Evolutionary conservation across 2,329 filamentous ascomycete species (phyloP).

Genomic region (Cercospora sesami): DNA sequence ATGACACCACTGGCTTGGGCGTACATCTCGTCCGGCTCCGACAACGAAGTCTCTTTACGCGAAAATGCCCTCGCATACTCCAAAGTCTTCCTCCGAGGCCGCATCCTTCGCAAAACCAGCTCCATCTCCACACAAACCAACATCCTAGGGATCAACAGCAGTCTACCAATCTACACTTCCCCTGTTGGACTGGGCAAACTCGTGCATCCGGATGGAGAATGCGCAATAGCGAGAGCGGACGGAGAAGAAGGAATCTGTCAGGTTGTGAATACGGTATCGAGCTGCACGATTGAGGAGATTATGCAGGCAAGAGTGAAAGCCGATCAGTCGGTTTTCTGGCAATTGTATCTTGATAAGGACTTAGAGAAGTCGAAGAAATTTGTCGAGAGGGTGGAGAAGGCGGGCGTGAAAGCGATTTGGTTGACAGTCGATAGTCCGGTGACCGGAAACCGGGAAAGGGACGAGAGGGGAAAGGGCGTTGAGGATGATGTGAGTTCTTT

Average conservation of each 20-base stretch:
- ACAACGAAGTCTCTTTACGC: slow-evolving; percentile 47
- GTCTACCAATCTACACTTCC: slow-evolving; percentile 40
- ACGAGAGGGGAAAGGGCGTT: slow-evolving; percentile 46
- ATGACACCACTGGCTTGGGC: slow-evolving; percentile 43
- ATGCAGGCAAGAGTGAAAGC: slow-evolving; percentile 31
- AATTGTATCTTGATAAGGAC: slow-evolving; percentile 61
- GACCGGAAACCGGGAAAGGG: slow-evolving; percentile 54
- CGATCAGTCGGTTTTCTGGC: slow-evolving; percentile 52
- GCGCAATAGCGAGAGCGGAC: slow-evolving; percentile 33
- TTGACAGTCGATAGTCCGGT: slow-evolving; percentile 61
- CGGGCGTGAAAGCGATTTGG: slow-evolving; percentile 56
- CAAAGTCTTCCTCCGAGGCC: slow-evolving; percentile 47
- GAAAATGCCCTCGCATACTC: slow-evolving; percentile 44
- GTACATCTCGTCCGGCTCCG: slow-evolving; percentile 51
- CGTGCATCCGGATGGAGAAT: slow-evolving; percentile 38
- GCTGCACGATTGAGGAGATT: slow-evolving; percentile 34
- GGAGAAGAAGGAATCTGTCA: slow-evolving; percentile 33
- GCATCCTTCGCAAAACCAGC: slow-evolving; percentile 45
- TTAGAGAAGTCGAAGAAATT: slow-evolving; percentile 52
- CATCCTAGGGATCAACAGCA: slow-evolving; percentile 34
- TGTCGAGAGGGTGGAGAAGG: slow-evolving; percentile 48
- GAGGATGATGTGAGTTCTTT: background rate
- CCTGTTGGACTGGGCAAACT: slow-evolving; percentile 38
- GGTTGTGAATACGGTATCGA: slow-evolving; percentile 34
- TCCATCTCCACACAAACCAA: slow-evolving; percentile 37